Evolutionary conservation across 352 stramenopile species (phyloP).

Genomic region (Pythium aphanidermatum): DNA sequence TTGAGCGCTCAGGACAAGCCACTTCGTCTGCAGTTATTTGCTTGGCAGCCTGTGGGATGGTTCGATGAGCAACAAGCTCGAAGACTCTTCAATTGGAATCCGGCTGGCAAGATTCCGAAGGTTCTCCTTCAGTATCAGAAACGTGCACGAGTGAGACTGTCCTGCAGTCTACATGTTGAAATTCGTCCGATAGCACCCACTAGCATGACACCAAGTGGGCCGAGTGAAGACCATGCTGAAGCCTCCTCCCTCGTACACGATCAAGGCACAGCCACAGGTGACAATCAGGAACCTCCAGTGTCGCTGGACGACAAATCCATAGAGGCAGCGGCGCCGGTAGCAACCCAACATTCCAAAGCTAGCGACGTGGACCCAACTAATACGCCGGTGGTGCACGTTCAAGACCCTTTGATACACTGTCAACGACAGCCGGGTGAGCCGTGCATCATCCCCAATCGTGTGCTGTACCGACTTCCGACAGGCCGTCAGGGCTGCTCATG

Average conservation of each 20-base stretch:
- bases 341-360: too few relatives aligned
- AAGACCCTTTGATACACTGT: constrained; percentile 24
- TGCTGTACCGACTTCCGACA: constrained; percentile 45
- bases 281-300: background rate
- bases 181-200: constrained; percentile 18
- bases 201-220: background rate
- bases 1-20: background rate
- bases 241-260: constrained; percentile 1
- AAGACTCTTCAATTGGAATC: constrained; percentile 34
- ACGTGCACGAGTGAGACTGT: constrained; percentile 19
- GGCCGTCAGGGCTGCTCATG: constrained; percentile 51
- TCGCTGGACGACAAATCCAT: background rate
- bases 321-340: too few relatives aligned
- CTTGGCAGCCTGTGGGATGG: constrained; percentile 56
- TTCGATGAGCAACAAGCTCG: constrained; percentile 55
- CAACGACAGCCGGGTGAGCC: constrained; percentile 28
- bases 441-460: constrained; percentile 49
- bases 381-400: too few relatives aligned
- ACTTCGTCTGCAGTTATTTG: constrained; percentile 43
- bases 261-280: background rate
- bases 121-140: constrained; percentile 70
- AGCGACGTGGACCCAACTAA: too few relatives aligned
- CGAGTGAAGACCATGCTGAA: background rate
- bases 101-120: constrained; percentile 25
- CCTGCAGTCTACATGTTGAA: constrained; percentile 33